phyloP scores from a whole-genome alignment of 805 yeast species.

The Zygosaccharomyces kombuchaensis region DNA sequence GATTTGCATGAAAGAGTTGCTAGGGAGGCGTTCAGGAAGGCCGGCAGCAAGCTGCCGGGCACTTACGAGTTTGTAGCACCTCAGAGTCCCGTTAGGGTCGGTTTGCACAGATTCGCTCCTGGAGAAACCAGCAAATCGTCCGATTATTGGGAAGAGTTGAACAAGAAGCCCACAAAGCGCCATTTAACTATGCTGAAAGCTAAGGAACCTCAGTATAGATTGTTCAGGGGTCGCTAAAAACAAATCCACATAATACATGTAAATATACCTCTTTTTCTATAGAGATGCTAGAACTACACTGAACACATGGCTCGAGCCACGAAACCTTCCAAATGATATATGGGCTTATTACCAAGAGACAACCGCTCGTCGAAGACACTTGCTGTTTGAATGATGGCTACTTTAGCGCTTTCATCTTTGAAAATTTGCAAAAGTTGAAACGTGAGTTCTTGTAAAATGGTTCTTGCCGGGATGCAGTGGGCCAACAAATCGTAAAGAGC shows the following conservation, averaged over 20 bases:
- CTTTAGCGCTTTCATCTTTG: constrained; percentile 33
- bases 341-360: constrained; percentile 79
- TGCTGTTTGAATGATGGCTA: constrained; percentile 53
- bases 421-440: constrained; percentile 41
- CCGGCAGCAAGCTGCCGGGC: constrained; percentile 90
- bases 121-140: constrained; percentile 37
- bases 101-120: constrained; percentile 52
- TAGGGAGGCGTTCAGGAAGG: constrained; percentile 83
- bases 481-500: constrained; percentile 77
- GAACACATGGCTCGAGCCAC: constrained; percentile 82
- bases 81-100: constrained; percentile 64
- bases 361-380: constrained; percentile 80
- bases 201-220: constrained; percentile 47
- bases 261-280: constrained; percentile 6
- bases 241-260: constrained; percentile 5
- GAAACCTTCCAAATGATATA: constrained; percentile 93
- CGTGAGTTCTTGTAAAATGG: constrained; percentile 63
- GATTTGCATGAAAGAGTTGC: constrained; percentile 85
- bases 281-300: constrained; percentile 28
- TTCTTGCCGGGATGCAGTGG: constrained; percentile 88
- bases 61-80: constrained; percentile 75
- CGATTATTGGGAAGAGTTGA: constrained; percentile 52
- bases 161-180: constrained; percentile 60
- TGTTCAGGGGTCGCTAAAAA: constrained; percentile 57
- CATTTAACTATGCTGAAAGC: constrained; percentile 53